These are phyloP conservation scores for Solanum rostratum DNA, from an alignment of 257 asterid genomes.

Conservation along the genomic window DNA sequence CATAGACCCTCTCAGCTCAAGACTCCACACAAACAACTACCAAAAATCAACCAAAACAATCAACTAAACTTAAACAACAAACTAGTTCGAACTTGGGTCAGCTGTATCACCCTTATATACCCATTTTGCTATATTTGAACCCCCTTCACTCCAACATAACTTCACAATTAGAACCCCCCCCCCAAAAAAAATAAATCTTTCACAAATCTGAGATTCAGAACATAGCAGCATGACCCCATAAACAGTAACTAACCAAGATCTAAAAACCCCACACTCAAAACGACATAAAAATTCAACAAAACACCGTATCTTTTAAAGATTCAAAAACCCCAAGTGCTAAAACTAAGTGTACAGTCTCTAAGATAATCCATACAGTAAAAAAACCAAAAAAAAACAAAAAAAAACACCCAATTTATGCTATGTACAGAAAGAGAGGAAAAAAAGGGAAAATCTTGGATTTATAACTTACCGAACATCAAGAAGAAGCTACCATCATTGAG, in stretches of 20 bases:
- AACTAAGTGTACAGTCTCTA: neutral
- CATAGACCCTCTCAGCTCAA: neutral
- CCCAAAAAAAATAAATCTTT: neutral
- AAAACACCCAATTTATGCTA: neutral
- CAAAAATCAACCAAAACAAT: neutral
- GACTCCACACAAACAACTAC: neutral
- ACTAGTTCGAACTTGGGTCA: neutral
- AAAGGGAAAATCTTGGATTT: neutral
- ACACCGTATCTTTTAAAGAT: neutral
- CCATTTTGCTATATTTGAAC: neutral
- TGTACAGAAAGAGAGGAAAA: neutral
- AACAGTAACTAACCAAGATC: constrained; percentile 6
- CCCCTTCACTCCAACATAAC: neutral
- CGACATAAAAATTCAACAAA: neutral
- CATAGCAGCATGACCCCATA: neutral
- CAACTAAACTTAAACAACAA: neutral
- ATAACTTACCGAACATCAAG: neutral
- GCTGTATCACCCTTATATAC: neutral
- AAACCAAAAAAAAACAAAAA: neutral
- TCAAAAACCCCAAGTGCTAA: neutral
- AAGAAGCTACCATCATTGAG: neutral
- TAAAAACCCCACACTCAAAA: neutral
- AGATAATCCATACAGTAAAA: neutral
- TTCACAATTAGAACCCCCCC: neutral
- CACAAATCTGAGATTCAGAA: constrained; percentile 5